These are phyloP conservation scores for Penicillium corylophilum DNA, from an alignment of 2,329 filamentous ascomycete species.

Conservation along the genomic window DNA sequence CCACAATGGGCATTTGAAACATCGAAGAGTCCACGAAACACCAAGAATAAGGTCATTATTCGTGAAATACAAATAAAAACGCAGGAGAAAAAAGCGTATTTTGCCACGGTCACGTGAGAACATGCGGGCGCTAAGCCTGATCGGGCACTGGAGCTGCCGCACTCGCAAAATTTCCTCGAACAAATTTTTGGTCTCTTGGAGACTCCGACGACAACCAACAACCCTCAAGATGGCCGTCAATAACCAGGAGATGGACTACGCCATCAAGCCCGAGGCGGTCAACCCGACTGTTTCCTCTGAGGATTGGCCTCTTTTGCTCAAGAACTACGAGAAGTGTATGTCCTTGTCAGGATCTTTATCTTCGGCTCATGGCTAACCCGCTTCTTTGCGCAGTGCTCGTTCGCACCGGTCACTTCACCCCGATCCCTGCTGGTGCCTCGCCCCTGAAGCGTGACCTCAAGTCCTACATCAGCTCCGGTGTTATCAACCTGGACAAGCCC, in stretches of 20 bases:
- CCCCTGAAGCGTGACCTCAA: conserved; percentile 93
- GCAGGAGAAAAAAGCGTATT: background rate
- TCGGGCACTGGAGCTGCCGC: conserved; percentile 24
- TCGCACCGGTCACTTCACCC: conserved; percentile 93
- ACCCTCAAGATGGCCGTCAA: conserved; percentile 47
- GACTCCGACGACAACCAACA: conserved; percentile 20
- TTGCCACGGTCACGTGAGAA: conserved; percentile 15
- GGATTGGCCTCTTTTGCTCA: conserved; percentile 88
- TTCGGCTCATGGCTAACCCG: conserved; percentile 9
- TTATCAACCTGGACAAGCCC: conserved; percentile 97
- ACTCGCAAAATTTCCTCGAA: conserved; percentile 30
- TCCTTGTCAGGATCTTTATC: conserved; percentile 14
- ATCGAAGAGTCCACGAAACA: background rate
- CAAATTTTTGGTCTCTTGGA: conserved; percentile 17
- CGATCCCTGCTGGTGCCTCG: conserved; percentile 88
- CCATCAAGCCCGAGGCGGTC: conserved; percentile 87
- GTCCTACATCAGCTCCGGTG: conserved; percentile 93
- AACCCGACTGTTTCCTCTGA: conserved; percentile 79
- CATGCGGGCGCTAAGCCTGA: conserved; percentile 17
- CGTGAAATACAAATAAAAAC: background rate
- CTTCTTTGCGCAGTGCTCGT: conserved; percentile 63
- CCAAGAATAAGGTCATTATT: background rate
- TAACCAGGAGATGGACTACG: conserved; percentile 68
- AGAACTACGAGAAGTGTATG: conserved; percentile 89
- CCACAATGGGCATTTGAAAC: background rate